phyloP scores from a whole-genome alignment of 257 asterid genomes.

The Mitragyna speciosa region DNA sequence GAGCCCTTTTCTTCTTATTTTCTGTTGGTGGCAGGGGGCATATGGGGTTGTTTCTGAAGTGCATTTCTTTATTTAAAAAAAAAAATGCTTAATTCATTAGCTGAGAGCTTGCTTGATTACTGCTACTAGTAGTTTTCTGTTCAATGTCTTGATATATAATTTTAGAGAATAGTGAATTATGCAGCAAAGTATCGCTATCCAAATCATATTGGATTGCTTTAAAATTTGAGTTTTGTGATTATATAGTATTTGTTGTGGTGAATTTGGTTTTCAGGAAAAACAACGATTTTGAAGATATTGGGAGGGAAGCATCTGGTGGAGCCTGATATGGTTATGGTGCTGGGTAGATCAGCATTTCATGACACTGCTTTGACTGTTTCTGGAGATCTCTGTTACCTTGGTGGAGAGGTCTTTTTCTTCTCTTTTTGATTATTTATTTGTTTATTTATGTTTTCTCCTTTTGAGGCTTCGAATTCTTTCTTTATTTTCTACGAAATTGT shows the following conservation, averaged over 20 bases:
- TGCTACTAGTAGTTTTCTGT: not conserved
- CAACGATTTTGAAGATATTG: slow-evolving; percentile 84
- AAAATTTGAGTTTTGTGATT: not conserved
- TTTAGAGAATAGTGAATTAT: too few relatives aligned
- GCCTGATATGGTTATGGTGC: slow-evolving; percentile 75
- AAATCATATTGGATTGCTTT: too few relatives aligned
- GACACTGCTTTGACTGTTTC: slow-evolving; percentile 87
- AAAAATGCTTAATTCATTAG: not conserved
- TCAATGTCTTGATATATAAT: not conserved
- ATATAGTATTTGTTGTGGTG: not conserved
- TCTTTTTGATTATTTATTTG: not conserved
- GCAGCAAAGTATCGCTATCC: too few relatives aligned
- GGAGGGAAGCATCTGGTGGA: slow-evolving; percentile 99
- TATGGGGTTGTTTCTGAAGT: not conserved
- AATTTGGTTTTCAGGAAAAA: slow-evolving; percentile 58
- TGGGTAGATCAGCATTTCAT: slow-evolving; percentile 97
- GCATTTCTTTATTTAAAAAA: not conserved
- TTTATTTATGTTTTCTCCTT: not conserved
- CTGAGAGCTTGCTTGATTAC: not conserved
- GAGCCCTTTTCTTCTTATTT: not conserved
- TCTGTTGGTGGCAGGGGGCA: not conserved
- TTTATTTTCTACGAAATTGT: not conserved
- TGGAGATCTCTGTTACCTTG: slow-evolving; percentile 91
- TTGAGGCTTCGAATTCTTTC: not conserved
- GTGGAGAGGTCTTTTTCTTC: slow-evolving; percentile 74